These are phyloP conservation scores for Talaromyces funiculosus DNA, from an alignment of 2,329 filamentous ascomycete species.

Conservation along the genomic window DNA sequence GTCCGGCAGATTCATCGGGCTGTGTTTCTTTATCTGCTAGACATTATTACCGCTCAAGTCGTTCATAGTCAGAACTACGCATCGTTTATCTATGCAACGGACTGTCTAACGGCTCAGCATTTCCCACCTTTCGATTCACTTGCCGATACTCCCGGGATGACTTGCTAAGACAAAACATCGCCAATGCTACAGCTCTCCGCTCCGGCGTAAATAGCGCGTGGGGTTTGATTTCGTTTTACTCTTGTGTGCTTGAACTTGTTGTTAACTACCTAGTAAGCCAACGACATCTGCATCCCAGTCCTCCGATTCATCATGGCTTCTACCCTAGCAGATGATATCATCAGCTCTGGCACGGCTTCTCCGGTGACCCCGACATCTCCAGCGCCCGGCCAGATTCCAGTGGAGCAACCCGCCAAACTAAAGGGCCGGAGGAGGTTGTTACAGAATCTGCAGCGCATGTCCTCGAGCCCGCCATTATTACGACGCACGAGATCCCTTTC, in stretches of 20 bases:
- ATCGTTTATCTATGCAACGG: background rate
- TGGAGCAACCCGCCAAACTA: constrained; percentile 49
- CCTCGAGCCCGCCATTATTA: constrained; percentile 69
- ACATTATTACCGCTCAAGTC: background rate
- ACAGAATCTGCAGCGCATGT: constrained; percentile 71
- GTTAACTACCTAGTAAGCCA: background rate
- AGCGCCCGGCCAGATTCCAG: constrained; percentile 29
- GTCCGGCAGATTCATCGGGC: background rate
- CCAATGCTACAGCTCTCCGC: constrained; percentile 2
- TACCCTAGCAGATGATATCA: constrained; percentile 24
- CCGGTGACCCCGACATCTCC: constrained; percentile 31
- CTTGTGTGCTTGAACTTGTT: background rate
- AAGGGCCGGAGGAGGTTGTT: constrained; percentile 67
- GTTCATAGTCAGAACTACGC: background rate
- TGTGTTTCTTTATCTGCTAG: background rate
- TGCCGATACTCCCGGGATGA: constrained; percentile 1
- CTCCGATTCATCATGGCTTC: constrained; percentile 25
- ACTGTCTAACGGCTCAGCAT: background rate
- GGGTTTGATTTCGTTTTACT: background rate
- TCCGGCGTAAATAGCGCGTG: background rate
- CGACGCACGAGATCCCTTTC: constrained; percentile 60
- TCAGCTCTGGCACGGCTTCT: constrained; percentile 28
- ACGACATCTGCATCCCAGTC: background rate
- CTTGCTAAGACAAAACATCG: background rate
- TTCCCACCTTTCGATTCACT: background rate